Base-by-base conservation (phyloP, 129 eudicot species). In the Sambucus nigra region DNA sequence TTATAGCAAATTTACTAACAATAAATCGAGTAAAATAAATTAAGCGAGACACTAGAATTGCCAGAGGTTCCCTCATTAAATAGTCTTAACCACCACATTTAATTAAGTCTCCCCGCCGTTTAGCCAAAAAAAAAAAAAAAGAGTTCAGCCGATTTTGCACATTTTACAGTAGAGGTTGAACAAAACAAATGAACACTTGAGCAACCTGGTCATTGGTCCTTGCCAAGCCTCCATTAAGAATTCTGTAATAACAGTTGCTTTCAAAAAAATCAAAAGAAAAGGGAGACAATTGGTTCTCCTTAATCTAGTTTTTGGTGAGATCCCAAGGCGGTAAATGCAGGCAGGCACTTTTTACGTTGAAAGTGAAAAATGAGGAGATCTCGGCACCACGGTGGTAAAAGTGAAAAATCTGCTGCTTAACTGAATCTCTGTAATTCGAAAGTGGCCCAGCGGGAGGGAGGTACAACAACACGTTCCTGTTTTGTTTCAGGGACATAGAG, bases 381-480 rank as follows among this genome's bases (percentile, higher is more conserved):
- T 15, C 42, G 13, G 42, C 42, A 35, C 13, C 9, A 35, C 8
- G 42, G 8, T 35, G 8, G 6, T 35, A 35, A 35, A 35, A 15
- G 1, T 11, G 48, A 20, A 42, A 42, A 42, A 42, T 15, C 6
- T 42, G 19, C 48, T 42, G 19, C 19, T 42, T 17, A 42, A 42
- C 21, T 42, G 48, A 42, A 42, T 11, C 48, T 20, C 48, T 42
- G 48, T 15, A 42, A 78, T 25, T 78, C 84, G 42, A 78, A 78
- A 25, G 84, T 78, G 19, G 76, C 84, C 84, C 84, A 78, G 17
- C 76, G 76, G 40, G 84, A 73, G 8, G 76, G 80, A 78, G 79
- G 76, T 23, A 68, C 84, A 50, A 77, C 63, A 5, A 61, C 13
- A 2, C 84, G 73, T 39, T 77, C 79, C 11, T 59, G 75, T 15